Base-by-base conservation (phyloP, 2,329 filamentous ascomycete species). In the Fusarium sp. region DNA sequence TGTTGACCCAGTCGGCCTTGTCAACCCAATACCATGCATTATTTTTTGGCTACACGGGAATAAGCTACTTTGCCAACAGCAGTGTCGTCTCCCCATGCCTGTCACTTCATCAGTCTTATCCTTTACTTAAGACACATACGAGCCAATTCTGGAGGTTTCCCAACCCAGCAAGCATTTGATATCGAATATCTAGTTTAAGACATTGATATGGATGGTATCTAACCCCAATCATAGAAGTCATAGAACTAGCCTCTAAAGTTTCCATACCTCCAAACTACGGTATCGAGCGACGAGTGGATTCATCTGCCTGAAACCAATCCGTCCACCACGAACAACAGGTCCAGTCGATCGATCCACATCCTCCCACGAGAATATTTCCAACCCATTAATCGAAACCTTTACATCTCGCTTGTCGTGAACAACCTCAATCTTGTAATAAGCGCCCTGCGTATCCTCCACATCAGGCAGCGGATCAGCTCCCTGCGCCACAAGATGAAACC, bases 271-370 rank as follows among this genome's bases (percentile, higher is more conserved):
- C 43, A 74, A 21, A 18, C 69, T 74, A 14, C 71, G 71, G 26
- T 74, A 74, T 12, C 53, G 57, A 13, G 56, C 71, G 48, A 74
- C 64, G 21, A 74, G 55, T 3, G 71, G 69, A 18, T 57, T 74
- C 69, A 74, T 72, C 37, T 72, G 72, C 2, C 72, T 63, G 6
- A 74, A 69, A 0, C 72, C 72, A 28, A 74, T 71, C 7, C 71
- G 52, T 3, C 72, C 72, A 11, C 44, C 64, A 6, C 58, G 59
- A 18, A 72, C 46, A 21, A 72, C 71, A 16, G 72, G 72, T 0
- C 72, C 71, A 11, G 69, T 74, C 9, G 67, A 64, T 3, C 58
- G 30, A 23, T 71, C 56, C 12, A 58, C 48, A 30, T 74, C 72
- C 6, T 74, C 62, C 71, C 71, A 74, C 2, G 60, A 62, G 13